Conservation (phyloP, 139 green algal genomes). For the Closterium sp. region DNA sequence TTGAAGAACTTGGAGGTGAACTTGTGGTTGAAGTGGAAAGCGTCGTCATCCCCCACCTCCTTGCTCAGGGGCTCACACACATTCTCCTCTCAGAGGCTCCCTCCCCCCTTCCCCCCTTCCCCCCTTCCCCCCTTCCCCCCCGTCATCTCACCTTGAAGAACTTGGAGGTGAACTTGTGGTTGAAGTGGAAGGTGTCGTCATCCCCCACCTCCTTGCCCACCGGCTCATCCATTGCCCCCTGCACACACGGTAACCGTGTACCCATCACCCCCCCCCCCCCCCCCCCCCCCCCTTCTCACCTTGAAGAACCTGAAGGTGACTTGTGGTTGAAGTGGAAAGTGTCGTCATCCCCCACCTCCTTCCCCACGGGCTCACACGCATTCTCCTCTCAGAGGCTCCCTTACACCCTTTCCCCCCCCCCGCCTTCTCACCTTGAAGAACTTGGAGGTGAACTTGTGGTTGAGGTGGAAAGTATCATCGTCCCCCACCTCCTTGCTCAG, state of each 20-base stretch:
- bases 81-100: too few relatives aligned
- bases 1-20: slow-evolving; percentile 82
- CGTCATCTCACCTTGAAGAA: too few relatives aligned
- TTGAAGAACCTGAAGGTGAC: slow-evolving; percentile 80
- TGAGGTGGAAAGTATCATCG: slow-evolving; percentile 85
- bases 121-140: too few relatives aligned
- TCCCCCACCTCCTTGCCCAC: slow-evolving; percentile 80
- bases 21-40: slow-evolving; percentile 90
- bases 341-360: slow-evolving; percentile 81
- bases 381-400: too few relatives aligned
- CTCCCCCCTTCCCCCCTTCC: slow-evolving; percentile 95
- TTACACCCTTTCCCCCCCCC: slow-evolving; percentile 59
- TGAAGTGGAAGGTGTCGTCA: slow-evolving; percentile 80
- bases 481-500: slow-evolving; percentile 79
- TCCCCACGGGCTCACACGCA: too few relatives aligned
- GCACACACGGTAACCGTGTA: too few relatives aligned
- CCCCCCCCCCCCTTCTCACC: too few relatives aligned
- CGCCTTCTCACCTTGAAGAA: too few relatives aligned
- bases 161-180: too few relatives aligned
- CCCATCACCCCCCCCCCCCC: too few relatives aligned
- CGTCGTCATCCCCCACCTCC: slow-evolving; percentile 79
- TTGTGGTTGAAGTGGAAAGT: slow-evolving; percentile 90
- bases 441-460: slow-evolving; percentile 74
- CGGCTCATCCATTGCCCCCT: too few relatives aligned
- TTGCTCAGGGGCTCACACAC: too few relatives aligned